These are phyloP conservation scores for Apiospora arundinis DNA, from an alignment of 2,329 filamentous ascomycete species.

Conservation along the genomic window DNA sequence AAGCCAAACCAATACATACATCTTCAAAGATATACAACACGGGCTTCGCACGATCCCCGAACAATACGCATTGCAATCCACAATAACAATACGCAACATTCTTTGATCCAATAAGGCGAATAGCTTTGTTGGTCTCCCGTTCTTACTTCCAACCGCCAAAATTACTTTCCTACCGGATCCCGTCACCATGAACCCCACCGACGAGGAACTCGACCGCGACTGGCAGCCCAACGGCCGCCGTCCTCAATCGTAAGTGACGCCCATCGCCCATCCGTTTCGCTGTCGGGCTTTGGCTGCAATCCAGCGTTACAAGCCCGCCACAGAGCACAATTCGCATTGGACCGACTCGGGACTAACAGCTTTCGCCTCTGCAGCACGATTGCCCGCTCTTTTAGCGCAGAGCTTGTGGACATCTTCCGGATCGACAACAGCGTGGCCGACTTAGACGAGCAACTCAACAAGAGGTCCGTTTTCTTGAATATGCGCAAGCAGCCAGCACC, in stretches of 20 bases:
- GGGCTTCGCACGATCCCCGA: slow-evolving; percentile 4
- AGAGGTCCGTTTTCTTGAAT: slow-evolving; percentile 68
- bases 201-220: slow-evolving; percentile 75
- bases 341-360: slow-evolving; percentile 28
- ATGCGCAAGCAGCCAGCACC: background rate
- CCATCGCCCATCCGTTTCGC: slow-evolving; percentile 43
- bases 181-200: slow-evolving; percentile 51
- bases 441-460: slow-evolving; percentile 76
- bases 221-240: slow-evolving; percentile 81
- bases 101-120: slow-evolving; percentile 1
- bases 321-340: slow-evolving; percentile 6
- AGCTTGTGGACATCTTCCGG: slow-evolving; percentile 88
- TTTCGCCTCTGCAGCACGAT: slow-evolving; percentile 68
- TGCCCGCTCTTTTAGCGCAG: slow-evolving; percentile 84
- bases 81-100: slow-evolving; percentile 5
- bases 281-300: background rate
- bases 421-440: slow-evolving; percentile 80
- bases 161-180: slow-evolving; percentile 1
- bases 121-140: background rate
- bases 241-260: slow-evolving; percentile 79
- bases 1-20: background rate
- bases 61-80: background rate
- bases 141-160: slow-evolving; percentile 2
- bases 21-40: background rate
- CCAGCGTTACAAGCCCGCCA: background rate